A percentile compares a stretch with the other conserved stretches of the same genome.
These are phyloP conservation scores for Lachancea mirantina DNA, from an alignment of 805 yeast genomes.

Conservation along the genomic window DNA sequence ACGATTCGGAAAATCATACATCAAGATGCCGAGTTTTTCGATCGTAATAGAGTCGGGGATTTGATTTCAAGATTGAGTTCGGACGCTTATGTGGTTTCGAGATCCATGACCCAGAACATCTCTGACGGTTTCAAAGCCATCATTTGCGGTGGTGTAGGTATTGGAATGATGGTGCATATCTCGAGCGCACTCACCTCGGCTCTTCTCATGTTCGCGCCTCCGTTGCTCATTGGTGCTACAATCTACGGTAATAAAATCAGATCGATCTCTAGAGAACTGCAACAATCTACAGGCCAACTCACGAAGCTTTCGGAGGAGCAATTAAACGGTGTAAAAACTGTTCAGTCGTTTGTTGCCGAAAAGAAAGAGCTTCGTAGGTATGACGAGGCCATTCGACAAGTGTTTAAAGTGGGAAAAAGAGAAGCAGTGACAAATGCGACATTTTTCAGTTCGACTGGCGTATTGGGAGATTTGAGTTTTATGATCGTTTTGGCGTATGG, in stretches of 20 bases:
- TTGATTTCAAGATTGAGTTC: slow-evolving; percentile 81
- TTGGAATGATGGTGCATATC: slow-evolving; percentile 85
- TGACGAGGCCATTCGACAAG: slow-evolving; percentile 60
- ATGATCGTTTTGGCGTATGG: slow-evolving; percentile 74
- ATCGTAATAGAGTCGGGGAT: slow-evolving; percentile 91
- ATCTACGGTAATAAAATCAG: slow-evolving; percentile 80
- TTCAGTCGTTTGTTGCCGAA: slow-evolving; percentile 90
- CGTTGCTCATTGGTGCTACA: slow-evolving; percentile 67
- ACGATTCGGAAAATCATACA: slow-evolving; percentile 70
- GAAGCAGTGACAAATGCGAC: slow-evolving; percentile 79
- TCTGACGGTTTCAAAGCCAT: slow-evolving; percentile 85
- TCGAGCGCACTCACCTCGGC: slow-evolving; percentile 74
- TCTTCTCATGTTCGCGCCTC: slow-evolving; percentile 75
- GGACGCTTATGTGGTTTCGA: slow-evolving; percentile 84
- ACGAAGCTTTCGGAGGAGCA: slow-evolving; percentile 93
- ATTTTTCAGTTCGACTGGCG: slow-evolving; percentile 69
- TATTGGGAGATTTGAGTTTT: slow-evolving; percentile 79
- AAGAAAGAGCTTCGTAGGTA: slow-evolving; percentile 69
- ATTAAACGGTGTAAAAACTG: slow-evolving; percentile 76
- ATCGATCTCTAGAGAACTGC: slow-evolving; percentile 65
- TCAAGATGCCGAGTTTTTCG: slow-evolving; percentile 91
- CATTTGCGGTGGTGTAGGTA: slow-evolving; percentile 77
- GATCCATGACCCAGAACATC: slow-evolving; percentile 82
- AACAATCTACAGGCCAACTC: slow-evolving; percentile 76
- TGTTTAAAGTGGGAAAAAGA: slow-evolving; percentile 59